Percentiles rank a stretch among this genome's conserved stretches.
Evolutionary conservation across 805 yeast genomes (phyloP).

Genomic region (Jamesozyma piceae): DNA sequence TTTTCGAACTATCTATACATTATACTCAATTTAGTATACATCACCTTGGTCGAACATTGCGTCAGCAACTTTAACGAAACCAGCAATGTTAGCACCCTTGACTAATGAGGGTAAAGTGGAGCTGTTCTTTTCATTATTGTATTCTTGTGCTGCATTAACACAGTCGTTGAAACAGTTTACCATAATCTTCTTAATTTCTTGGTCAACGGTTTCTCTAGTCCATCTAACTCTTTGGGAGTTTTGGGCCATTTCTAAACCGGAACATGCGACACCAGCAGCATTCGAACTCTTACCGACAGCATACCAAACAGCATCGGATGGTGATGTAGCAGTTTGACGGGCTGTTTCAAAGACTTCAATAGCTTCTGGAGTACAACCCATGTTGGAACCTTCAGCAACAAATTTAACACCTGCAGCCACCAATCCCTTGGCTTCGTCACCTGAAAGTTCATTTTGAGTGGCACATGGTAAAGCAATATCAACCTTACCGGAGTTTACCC

Average conservation of each 20-base stretch:
- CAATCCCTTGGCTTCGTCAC: constrained; percentile 91
- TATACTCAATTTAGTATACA: constrained; percentile 31
- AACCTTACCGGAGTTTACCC: constrained; percentile 84
- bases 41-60: constrained; percentile 99
- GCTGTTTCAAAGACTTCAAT: constrained; percentile 86
- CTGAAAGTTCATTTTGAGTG: constrained; percentile 95
- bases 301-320: constrained; percentile 70
- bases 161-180: constrained; percentile 86
- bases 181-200: constrained; percentile 87
- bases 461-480: constrained; percentile 98
- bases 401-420: constrained; percentile 84
- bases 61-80: constrained; percentile 95
- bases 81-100: constrained; percentile 98
- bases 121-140: constrained; percentile 50
- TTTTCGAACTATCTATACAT: no score
- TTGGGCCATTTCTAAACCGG: constrained; percentile 99
- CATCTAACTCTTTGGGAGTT: constrained; percentile 90
- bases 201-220: constrained; percentile 89
- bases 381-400: constrained; percentile 98
- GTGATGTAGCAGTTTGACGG: constrained; percentile 39
- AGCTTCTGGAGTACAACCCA: constrained; percentile 98
- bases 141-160: constrained; percentile 74
- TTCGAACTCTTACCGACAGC: constrained; percentile 99
- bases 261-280: constrained; percentile 99
- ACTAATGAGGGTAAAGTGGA: constrained; percentile 84